Evolutionary conservation across 106 monocot genomes (phyloP), one percentile per base, ranked within the genome.

Genomic region (Phalaenopsis aphrodite): DNA sequence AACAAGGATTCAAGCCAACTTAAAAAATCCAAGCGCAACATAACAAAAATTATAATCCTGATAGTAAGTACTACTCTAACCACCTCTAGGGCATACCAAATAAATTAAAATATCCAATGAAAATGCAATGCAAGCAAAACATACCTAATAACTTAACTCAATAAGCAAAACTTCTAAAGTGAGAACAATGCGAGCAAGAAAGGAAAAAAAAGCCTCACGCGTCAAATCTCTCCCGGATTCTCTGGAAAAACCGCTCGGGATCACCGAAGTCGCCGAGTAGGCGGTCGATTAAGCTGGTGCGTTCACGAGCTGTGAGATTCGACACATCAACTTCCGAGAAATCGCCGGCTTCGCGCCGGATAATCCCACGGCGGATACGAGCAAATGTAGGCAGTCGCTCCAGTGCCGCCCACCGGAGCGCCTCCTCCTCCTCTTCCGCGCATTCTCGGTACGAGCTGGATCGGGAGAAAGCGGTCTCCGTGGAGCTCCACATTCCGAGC

Each of bases 351-450:
- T 47, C 69, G 42, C 46, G 42, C 16, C 80, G 74, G 56, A 95
- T 81, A 43, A 99, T 42, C 19, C 98, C 98, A 15, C 95, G 84
- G 72, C 91, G 85, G 41, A 89, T 84, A 21, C 98, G 83, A 37
- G 73, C 41, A 73, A 83, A 84, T 14, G 94, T 99, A 1, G 98
- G 98, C 8, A 99, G 89, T 14, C 98, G 85, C 88, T 99, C 86
- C 49, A 99, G 79, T 36, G 98, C 98, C 42, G 98, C 98, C 98
- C 95, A 91, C 16, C 85, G 89, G 77, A 99, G 87, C 75, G 90
- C 89, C 85, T 89, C 89, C 85, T 94, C 94, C 38, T 94, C 97
- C 36, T 94, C 89, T 19, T 84, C 91, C 10, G 37, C 37, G 58
- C 41, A 56, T 41, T 84, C 86, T 10, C 84, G 41, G 61, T 84